A percentile compares a stretch with the other conserved stretches of the same genome.
Evolutionary conservation across 2,329 filamentous ascomycete species (phyloP).

Genomic region (Ilyonectria destructans): DNA sequence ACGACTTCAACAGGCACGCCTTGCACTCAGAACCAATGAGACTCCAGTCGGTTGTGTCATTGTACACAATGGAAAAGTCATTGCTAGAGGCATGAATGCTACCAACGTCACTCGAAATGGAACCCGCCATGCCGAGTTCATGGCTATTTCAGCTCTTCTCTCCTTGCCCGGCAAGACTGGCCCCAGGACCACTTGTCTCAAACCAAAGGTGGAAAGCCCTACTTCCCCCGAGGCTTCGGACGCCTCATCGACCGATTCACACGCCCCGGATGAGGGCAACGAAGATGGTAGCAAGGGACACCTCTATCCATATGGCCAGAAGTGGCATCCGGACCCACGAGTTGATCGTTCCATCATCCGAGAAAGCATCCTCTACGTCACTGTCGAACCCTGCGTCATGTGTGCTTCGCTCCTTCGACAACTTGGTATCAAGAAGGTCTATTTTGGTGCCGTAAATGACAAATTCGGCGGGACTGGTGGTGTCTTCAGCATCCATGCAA

Average conservation of each 20-base stretch:
- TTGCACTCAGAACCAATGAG: slow-evolving; percentile 88
- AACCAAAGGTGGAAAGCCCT: slow-evolving; percentile 52
- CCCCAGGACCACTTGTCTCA: slow-evolving; percentile 53
- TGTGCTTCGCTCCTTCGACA: slow-evolving; percentile 94
- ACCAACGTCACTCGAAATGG: slow-evolving; percentile 94
- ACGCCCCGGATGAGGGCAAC: slow-evolving; percentile 61
- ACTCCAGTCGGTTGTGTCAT: slow-evolving; percentile 98
- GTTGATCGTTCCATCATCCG: slow-evolving; percentile 79
- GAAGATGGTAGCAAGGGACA: slow-evolving; percentile 71
- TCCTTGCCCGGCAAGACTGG: slow-evolving; percentile 57
- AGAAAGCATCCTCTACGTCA: slow-evolving; percentile 90
- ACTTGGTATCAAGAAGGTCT: slow-evolving; percentile 89
- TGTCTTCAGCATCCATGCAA: slow-evolving; percentile 87
- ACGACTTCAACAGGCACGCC: slow-evolving; percentile 75
- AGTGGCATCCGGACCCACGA: slow-evolving; percentile 68
- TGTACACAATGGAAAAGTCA: slow-evolving; percentile 83
- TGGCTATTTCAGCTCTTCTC: slow-evolving; percentile 79
- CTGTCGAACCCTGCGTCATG: slow-evolving; percentile 99
- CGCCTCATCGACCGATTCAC: slow-evolving; percentile 43
- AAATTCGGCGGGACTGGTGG: slow-evolving; percentile 97
- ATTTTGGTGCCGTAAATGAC: slow-evolving; percentile 96
- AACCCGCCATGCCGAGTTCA: slow-evolving; percentile 95
- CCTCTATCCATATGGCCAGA: slow-evolving; percentile 75
- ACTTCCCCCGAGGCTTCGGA: slow-evolving; percentile 44
- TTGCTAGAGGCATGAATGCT: slow-evolving; percentile 95